phyloP scores from a whole-genome alignment of 2,329 filamentous ascomycete species.

The Nemania sp. region DNA sequence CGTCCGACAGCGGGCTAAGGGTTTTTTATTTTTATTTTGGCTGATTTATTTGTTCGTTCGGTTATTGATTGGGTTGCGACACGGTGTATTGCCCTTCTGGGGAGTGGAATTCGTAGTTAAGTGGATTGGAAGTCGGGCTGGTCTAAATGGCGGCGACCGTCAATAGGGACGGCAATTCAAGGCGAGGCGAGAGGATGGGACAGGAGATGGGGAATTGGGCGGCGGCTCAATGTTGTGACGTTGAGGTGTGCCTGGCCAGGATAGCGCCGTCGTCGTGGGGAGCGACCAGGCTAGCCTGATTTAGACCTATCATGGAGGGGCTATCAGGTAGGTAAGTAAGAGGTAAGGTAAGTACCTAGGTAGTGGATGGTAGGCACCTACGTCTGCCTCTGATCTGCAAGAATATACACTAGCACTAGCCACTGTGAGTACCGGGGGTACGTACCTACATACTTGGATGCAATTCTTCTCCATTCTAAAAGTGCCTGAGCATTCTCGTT shows the following conservation, averaged over 20 bases:
- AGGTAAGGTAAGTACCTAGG: too few relatives aligned
- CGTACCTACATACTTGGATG: too few relatives aligned
- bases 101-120: not conserved
- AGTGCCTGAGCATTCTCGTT: not conserved
- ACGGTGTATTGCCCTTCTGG: not conserved
- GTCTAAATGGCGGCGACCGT: constrained; percentile 1
- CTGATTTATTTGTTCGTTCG: not conserved
- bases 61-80: not conserved
- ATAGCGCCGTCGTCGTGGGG: constrained; percentile 30
- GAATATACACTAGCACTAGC: not conserved
- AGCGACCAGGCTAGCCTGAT: constrained; percentile 33
- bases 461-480: constrained; percentile 17
- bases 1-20: not conserved
- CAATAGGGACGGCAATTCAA: constrained; percentile 18
- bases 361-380: too few relatives aligned
- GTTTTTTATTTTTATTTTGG: constrained; percentile 9
- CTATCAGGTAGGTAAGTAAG: too few relatives aligned
- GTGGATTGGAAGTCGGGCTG: not conserved
- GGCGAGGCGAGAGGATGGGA: constrained; percentile 17
- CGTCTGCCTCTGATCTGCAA: not conserved
- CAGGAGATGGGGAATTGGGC: constrained; percentile 4
- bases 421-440: constrained; percentile 3
- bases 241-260: constrained; percentile 31
- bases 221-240: constrained; percentile 33
- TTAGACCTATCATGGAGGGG: constrained; percentile 29